Base-by-base conservation (phyloP, 176 grass and related monocot genomes). In the Carex scoparia region DNA sequence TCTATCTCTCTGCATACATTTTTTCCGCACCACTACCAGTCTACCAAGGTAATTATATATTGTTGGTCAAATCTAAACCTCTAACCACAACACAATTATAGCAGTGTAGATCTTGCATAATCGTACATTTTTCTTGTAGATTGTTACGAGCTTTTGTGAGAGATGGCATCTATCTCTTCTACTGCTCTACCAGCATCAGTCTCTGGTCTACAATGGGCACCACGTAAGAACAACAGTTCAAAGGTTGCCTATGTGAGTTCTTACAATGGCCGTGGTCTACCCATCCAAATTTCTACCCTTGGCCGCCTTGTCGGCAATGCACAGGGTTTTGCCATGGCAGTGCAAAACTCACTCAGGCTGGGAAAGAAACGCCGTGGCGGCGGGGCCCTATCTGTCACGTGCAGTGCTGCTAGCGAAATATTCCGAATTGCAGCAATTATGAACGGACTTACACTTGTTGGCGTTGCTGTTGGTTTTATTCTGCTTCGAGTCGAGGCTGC, bases 391-490 rank as follows among this genome's bases (percentile, higher is more conserved):
- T 89, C 88, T 16, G 88, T 87, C 35, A 91, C 80, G 81, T 54
- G 35, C 79, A 82, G 8, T 12, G 81, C 65, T 74, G 93, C 88
- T 81, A 94, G 90, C 5, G 96, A 99, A 84, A 99, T 99, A 40
- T 95, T 95, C 81, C 88, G 74, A 86, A 99, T 95, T 53, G 93
- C 93, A 35, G 88, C 83, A 60, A 89, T 82, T 88, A 99, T 94
- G 90, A 99, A 94, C 61, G 93, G 61, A 15, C 93, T 99, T 60
- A 82, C 85, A 68, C 88, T 99, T 65, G 79, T 95, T 66, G 96
- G 93, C 68, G 96, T 95, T 80, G 96, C 93, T 62, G 88, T 99
- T 77, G 96, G 91, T 1, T 99, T 99, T 80, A 88, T 99, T 35
- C 96, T 95, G 67, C 96, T 99, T 58, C 88, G 96, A 78, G 27